Conservation (phyloP, 192 early-diverging fungal genomes). For the Podochytrium sp. region DNA sequence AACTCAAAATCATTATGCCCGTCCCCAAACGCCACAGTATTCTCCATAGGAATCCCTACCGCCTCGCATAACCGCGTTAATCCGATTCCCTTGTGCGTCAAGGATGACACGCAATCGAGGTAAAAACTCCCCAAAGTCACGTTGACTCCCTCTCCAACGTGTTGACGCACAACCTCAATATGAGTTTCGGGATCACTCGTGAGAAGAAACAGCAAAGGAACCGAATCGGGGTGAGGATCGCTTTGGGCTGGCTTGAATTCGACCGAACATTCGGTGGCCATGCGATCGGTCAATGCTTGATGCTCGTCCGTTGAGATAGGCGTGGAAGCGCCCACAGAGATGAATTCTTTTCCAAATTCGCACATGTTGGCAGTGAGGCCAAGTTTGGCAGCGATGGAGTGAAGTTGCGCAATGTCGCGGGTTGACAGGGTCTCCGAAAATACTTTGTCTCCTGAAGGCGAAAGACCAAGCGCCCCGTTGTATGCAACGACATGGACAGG, state of each 20-base stretch:
- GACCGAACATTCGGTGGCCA: neutral
- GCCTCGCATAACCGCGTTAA: slow-evolving; percentile 2
- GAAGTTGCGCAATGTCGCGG: neutral
- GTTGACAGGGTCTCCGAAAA: neutral
- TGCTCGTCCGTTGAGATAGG: neutral
- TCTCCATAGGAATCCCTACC: neutral
- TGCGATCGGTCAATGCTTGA: neutral
- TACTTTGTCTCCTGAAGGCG: neutral
- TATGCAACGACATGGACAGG: neutral
- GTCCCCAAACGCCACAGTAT: slow-evolving; percentile 23
- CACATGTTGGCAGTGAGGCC: neutral
- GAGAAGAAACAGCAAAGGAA: neutral
- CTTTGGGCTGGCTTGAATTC: neutral
- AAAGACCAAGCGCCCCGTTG: slow-evolving; percentile 5
- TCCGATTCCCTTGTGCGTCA: slow-evolving; percentile 34
- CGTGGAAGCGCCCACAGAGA: too few relatives aligned
- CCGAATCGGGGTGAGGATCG: neutral
- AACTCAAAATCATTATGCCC: slow-evolving; percentile 29
- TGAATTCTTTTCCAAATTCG: neutral
- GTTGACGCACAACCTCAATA: slow-evolving; percentile 13
- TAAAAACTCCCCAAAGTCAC: slow-evolving; percentile 19
- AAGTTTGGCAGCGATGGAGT: neutral
- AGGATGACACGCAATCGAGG: slow-evolving; percentile 30
- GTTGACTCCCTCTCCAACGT: slow-evolving; percentile 17
- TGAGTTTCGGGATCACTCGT: neutral